Base-by-base conservation (phyloP, 768 basidiomycete species). In the Collybia sp. region DNA sequence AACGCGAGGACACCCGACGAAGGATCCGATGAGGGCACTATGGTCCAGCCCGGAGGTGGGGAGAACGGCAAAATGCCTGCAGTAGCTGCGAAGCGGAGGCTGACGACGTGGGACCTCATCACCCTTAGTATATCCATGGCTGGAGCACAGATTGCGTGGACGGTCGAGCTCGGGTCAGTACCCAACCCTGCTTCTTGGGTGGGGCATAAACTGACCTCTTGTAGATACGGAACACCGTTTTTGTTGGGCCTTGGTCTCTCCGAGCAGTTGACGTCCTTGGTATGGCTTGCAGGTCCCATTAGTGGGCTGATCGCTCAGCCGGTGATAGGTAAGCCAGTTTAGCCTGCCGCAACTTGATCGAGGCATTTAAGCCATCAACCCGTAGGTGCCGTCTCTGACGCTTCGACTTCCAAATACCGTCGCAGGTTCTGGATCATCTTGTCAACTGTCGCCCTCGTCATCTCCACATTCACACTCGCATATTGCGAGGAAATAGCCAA, bases 211-310 rank as follows among this genome's bases (percentile, higher is more conserved):
- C 56, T 54, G 33, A 49, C 42, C 47, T 47, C 35, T 40, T n/a
- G 15, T 48, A 96, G 95, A 62, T 96, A 95, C 57, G 95, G 95
- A 32, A 97, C 95, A 4, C 95, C 95, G 1, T 96, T 96, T 63
- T 72, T 98, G 33, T 75, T 95, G 12, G 54, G 55, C 15, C 68
- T 78, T 35, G 76, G 76, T 43, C 65, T 98, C 19, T 85, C 92
- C 0, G 94, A 93, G 60, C 84, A 91, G 59, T 70, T 93, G 12
- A 97, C 96, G 0, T 88, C 90, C 44, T 77, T 97, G 6, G 95
- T 99, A 31, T 99, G 96, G 96, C 75, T 91, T 33, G 89, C 88
- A 46, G 89, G 95, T 9, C 96, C 96, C 4, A 91, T 99, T 49
- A 93, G 90, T 51, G 96, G 96, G 12, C 73, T 99, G 39, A 71